Evolutionary conservation across 2,329 filamentous ascomycete genomes (phyloP), one percentile per base, ranked within the genome.

Genomic region (Trichoderma koningii): DNA sequence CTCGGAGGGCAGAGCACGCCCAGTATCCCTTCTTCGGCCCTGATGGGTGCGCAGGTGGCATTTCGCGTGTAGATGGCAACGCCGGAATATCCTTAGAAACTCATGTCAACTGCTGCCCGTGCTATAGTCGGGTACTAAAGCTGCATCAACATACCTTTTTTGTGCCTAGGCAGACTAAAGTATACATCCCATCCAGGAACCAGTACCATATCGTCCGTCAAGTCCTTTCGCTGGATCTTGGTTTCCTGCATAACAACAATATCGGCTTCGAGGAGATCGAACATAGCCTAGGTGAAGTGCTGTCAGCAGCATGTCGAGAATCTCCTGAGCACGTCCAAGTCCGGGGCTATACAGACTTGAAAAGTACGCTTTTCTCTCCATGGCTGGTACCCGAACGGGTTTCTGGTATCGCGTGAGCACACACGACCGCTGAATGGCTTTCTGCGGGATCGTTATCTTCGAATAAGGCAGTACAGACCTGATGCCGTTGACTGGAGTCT

Each of bases 51-150:
- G 76, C 95, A 98, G 42, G 86, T 89, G 4, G 90, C 84, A 73
- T 91, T 95, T n/a, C 92, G 87, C 1, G 93, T 97, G 78, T 97
- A 99, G 42, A 99, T 92, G 3, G 90, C 95, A 2, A 99, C 94
- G 2, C 95, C 95, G 28, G 94, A 96, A 75, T 98, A 99, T 26
- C 95, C 93, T 63, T 53, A 41, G 41, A 7, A 34, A 14, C n/a
- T 15, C 47, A 6, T 17, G 23, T 42, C 14, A 41, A 42, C 9
- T 19, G 34, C 21, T 17, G 23, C 5, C n/a, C 19, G 34, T 28
- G 7, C 38, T 47, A 6, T 14, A 41, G 19, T 47, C 14, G 7
- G 3, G 41, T 42, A 4, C 12, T 10, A n/a, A 42, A 17, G 21
- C 14, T 50, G 17, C 4, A 52, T 17, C 9, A 19, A 38, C 34